A percentile compares a stretch with the other conserved stretches of the same genome.
Evolutionary conservation across 176 grass and related monocot species (phyloP).

Genomic region (Oropetium thomaeum): DNA sequence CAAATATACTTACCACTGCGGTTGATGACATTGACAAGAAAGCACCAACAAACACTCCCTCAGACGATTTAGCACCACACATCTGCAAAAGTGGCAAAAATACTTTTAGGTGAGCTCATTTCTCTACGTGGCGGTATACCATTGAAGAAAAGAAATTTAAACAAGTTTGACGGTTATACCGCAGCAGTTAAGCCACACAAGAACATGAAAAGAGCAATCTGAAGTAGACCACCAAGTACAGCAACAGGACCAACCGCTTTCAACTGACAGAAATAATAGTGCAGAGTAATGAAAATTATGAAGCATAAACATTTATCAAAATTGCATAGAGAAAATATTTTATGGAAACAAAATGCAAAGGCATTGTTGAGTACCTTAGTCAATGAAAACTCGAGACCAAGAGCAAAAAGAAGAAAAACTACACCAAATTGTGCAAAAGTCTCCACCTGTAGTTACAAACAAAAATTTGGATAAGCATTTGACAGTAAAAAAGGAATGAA

Average conservation of each 20-base stretch:
- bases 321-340: constrained; percentile 13
- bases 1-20: constrained; percentile 81
- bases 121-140: constrained; percentile 14
- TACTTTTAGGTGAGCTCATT: background rate
- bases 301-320: constrained; percentile 11
- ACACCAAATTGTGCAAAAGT: constrained; percentile 99
- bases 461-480: constrained; percentile 15
- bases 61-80: constrained; percentile 85
- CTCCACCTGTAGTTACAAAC: constrained; percentile 71
- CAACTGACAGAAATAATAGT: constrained; percentile 55
- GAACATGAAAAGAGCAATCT: constrained; percentile 96
- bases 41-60: constrained; percentile 94
- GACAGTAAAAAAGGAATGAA: background rate
- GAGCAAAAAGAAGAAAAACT: constrained; percentile 97
- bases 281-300: constrained; percentile 23
- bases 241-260: constrained; percentile 85
- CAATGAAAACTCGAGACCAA: constrained; percentile 95
- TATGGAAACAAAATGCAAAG: constrained; percentile 14
- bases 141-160: constrained; percentile 1
- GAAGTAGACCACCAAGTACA: constrained; percentile 95
- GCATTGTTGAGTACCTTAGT: constrained; percentile 57
- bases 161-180: constrained; percentile 44
- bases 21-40: constrained; percentile 99
- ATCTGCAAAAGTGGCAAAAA: constrained; percentile 50
- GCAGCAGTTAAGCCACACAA: constrained; percentile 92